Base-by-base conservation (phyloP, 2,329 filamentous ascomycete species). In the Teratosphaeria viscida region DNA sequence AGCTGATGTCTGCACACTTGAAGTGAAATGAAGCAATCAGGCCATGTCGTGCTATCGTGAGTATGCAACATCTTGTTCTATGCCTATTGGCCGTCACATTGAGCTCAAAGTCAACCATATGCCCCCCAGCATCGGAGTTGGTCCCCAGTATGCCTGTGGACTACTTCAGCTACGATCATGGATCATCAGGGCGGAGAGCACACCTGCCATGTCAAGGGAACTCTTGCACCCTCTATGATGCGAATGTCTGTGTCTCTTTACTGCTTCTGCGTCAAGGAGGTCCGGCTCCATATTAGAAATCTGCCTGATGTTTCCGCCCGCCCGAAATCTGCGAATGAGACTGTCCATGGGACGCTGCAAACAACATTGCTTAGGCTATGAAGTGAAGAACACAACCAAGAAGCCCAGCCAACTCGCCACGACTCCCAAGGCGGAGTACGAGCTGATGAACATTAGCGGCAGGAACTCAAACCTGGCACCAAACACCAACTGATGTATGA, bases 331-430 rank as follows among this genome's bases (percentile, higher is more conserved):
- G 19, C 43, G 19, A 19, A 19, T 19, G 8, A 19, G 8, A 23
- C 6, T 23, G 3, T 23, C n/a, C 2, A 23, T 8, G 19, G 5
- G 16, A 19, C 19, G 43, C 43, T 6, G 2, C 5, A 19, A 23
- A 8, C 43, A 32, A 32, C 29, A 32, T 23, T 49, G 43, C n/a
- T 10, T 11, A 54, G 5, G 3, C 55, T 39, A 72, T 27, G 71
- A 72, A 7, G 68, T 73, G 57, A 96, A 92, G 75, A 92, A 97
- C 56, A 97, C 91, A 35, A 95, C 89, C 77, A 92, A 84, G 72
- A 96, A 96, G 10, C 94, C 92, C 49, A 96, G 69, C 92, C 92
- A 97, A 75, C 94, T 97, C 2, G 90, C 91, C 19, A 96, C 85
- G 0, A 97, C 92, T n/a, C 94, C 94, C 60, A 97, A 79, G 4